Percentiles rank a stretch among this genome's conserved stretches.
Conservation (phyloP, 2,329 filamentous ascomycete species). For the Colletotrichum camelliae region DNA sequence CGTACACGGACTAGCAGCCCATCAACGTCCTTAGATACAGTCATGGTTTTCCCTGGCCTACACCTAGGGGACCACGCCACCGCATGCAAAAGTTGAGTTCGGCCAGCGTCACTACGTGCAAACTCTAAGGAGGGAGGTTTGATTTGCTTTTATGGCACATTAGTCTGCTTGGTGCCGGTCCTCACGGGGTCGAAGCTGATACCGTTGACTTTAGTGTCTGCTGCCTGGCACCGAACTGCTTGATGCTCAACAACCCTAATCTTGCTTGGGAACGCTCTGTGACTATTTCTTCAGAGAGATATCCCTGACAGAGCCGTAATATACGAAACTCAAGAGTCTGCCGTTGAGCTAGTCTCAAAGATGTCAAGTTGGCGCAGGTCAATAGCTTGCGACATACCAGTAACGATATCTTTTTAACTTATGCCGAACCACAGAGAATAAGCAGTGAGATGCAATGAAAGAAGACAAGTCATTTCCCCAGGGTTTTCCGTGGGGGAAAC, state of each 20-base stretch:
- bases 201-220: not conserved
- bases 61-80: not conserved
- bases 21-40: not conserved
- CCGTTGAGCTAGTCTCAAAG: not conserved
- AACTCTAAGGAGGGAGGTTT: not conserved
- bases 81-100: not conserved
- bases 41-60: not conserved
- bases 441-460: not conserved
- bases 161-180: not conserved
- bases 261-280: not conserved
- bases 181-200: not conserved
- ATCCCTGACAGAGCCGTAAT: not conserved
- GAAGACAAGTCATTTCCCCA: not conserved
- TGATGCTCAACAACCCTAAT: not conserved
- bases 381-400: not conserved
- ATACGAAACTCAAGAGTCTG: not conserved
- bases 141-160: not conserved
- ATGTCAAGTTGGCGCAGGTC: no score
- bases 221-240: not conserved
- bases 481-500: not conserved
- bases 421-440: not conserved
- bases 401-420: not conserved
- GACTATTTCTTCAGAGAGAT: not conserved
- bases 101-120: not conserved
- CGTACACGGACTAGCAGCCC: not conserved